Evolutionary conservation across 768 basidiomycete genomes (phyloP).

Genomic region (Serendipita sp.): DNA sequence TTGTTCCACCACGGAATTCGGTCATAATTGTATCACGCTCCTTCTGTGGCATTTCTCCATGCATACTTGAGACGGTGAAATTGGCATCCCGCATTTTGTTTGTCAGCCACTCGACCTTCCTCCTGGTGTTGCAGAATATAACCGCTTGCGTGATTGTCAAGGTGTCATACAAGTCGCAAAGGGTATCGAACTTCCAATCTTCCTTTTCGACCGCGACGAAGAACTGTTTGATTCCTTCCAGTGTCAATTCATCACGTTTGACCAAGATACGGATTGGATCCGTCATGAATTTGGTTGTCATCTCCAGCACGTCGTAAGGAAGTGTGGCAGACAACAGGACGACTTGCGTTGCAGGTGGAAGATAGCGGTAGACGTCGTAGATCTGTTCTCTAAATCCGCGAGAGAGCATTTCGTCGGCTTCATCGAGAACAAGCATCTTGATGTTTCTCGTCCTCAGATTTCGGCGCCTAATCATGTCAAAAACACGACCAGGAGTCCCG

Average conservation of each 20-base stretch:
- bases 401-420: slow-evolving; percentile 91
- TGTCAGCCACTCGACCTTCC: slow-evolving; percentile 98
- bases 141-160: slow-evolving; percentile 98
- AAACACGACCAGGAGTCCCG: slow-evolving; percentile 93
- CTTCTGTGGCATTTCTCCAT: slow-evolving; percentile 91
- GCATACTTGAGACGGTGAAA: slow-evolving; percentile 93
- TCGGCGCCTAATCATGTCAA: slow-evolving; percentile 95
- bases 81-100: slow-evolving; percentile 99
- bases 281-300: slow-evolving; percentile 99
- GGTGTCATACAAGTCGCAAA: slow-evolving; percentile 95
- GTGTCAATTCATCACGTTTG: slow-evolving; percentile 96
- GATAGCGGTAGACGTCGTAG: slow-evolving; percentile 95
- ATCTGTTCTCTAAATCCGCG: slow-evolving; percentile 99
- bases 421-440: slow-evolving; percentile 92
- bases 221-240: slow-evolving; percentile 93
- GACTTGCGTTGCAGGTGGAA: slow-evolving; percentile 93
- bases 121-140: slow-evolving; percentile 95
- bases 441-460: slow-evolving; percentile 89
- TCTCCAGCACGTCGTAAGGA: slow-evolving; percentile 93
- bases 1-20: slow-evolving; percentile 85
- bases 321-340: slow-evolving; percentile 91
- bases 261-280: slow-evolving; percentile 96
- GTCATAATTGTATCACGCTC: slow-evolving; percentile 94
- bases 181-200: slow-evolving; percentile 98
- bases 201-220: slow-evolving; percentile 99